Evolutionary conservation across 2,329 filamentous ascomycete genomes (phyloP), one percentile per base, ranked within the genome.

Genomic region (Colletotrichum horii): DNA sequence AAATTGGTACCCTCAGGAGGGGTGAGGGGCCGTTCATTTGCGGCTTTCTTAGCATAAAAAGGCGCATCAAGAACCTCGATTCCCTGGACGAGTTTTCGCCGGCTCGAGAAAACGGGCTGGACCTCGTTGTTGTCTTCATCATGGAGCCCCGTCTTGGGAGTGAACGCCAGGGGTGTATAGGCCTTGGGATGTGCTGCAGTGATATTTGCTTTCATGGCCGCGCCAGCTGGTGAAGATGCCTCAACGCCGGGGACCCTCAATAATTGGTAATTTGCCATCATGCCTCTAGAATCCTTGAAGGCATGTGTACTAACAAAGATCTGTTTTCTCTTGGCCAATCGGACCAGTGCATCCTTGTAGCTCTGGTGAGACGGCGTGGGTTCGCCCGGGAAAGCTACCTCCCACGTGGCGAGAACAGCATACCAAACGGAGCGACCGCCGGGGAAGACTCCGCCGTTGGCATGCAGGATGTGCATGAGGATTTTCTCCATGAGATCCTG

Each of bases 61-160:
- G 89, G 89, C 3, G 89, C 89, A 67, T 86, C 84, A 32, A 91
- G 79, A n/a, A 86, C 83, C 43, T 88, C 88, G 22, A 91, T 84
- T 66, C 88, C 87, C 12, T 84, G 80, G 4, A 84, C 83, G 64
- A 87, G 83, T 78, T 79, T 78, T 38, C 76, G 60, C 5, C 76
- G 72, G 66, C 70, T 78, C n/a, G 76, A 78, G 34, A 78, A 78
- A 24, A 78, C 72, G 36, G 76, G 76, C 14, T 75, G 71, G 9
- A 66, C 76, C 19, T 77, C 61, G 34, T 58, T 38, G 12, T 36
- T 75, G 16, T 69, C 58, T 19, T 82, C 76, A n/a, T 81, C 80
- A 67, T 78, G 77, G 78, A 80, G 70, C 79, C 77, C 78, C 32
- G 76, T 71, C 58, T 65, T 64, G 14, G 61, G 74, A 24, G 71